Evolutionary conservation across 2,329 filamentous ascomycete species (phyloP).

Genomic region (Aureobasidium mangrovei): DNA sequence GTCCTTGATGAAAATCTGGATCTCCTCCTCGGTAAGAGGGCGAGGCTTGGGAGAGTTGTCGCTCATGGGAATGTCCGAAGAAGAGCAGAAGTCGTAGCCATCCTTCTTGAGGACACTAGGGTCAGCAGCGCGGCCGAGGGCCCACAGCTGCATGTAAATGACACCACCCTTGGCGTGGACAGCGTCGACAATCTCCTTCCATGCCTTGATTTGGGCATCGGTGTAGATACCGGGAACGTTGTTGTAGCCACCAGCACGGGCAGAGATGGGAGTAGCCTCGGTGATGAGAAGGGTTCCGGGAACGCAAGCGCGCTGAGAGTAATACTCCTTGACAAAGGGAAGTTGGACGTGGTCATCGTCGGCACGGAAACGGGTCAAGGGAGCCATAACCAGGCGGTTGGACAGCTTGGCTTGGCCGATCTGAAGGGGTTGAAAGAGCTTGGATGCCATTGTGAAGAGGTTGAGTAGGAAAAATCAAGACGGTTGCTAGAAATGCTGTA

Average conservation of each 20-base stretch:
- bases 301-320: constrained; percentile 19
- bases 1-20: constrained; percentile 28
- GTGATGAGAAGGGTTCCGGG: constrained; percentile 51
- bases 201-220: constrained; percentile 48
- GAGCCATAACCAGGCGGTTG: constrained; percentile 47
- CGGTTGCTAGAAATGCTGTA: not conserved
- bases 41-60: constrained; percentile 27
- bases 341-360: constrained; percentile 40
- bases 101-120: constrained; percentile 29
- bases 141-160: constrained; percentile 56
- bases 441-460: constrained; percentile 13
- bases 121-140: constrained; percentile 47
- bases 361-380: constrained; percentile 44
- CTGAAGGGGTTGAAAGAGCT: constrained; percentile 34
- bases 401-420: constrained; percentile 35
- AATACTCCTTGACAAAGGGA: constrained; percentile 15
- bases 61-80: constrained; percentile 26
- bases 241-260: constrained; percentile 38
- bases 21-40: constrained; percentile 32
- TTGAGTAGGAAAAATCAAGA: not conserved
- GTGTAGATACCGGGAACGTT: constrained; percentile 52
- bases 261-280: constrained; percentile 47
- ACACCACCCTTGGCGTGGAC: constrained; percentile 55
- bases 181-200: constrained; percentile 52
- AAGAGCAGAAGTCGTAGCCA: constrained; percentile 23